Base-by-base conservation (phyloP, 768 basidiomycete genomes). In the Phylloporus sp. region DNA sequence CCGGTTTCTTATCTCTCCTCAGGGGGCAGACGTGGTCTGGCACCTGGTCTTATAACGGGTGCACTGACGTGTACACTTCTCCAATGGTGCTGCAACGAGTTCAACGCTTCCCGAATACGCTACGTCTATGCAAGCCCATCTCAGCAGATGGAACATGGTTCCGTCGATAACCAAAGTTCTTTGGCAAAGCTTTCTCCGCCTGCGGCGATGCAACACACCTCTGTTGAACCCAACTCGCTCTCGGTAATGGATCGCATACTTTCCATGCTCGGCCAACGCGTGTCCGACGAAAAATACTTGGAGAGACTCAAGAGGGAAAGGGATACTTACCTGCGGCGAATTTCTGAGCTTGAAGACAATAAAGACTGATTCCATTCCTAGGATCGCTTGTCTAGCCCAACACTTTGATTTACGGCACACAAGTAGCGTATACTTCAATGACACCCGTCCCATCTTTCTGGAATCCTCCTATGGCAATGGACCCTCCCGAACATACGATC, bases 231-330 rank as follows among this genome's bases (percentile, higher is more conserved):
- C 27, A 2, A 36, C 11, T 32, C 36, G 9, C 34, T 6, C 20
- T 61, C 64, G 14, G 48, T 69, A 14, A 56, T 62, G 17, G 69
- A 79, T 38, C 69, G 70, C 9, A 49, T 82, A 32, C 49, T 68
- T 28, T 58, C 60, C 3, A 18, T 52, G 14, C 54, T 66, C 22
- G 60, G 60, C 22, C 69, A 67, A 27, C 73, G 69, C 41, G 58
- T 92, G 4, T 75, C 86, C 6, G 81, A 92, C 52, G 84, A 90
- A 38, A 83, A 86, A 50, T 89, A 89, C 53, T 54, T 90, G 42
- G 61, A 62, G 23, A 76, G 73, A 49, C 59, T 91, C 58, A 80
- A 75, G 60, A 69, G 67, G 42, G 74, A 81, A 38, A 73, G 85
- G 53, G 76, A 78, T 5, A 64, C 63, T 9, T 69, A 85, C 56